A percentile compares a stretch with the other conserved stretches of the same genome.
Conservation (phyloP, 2,329 filamentous ascomycete genomes). For the Fusarium decemcellulare region DNA sequence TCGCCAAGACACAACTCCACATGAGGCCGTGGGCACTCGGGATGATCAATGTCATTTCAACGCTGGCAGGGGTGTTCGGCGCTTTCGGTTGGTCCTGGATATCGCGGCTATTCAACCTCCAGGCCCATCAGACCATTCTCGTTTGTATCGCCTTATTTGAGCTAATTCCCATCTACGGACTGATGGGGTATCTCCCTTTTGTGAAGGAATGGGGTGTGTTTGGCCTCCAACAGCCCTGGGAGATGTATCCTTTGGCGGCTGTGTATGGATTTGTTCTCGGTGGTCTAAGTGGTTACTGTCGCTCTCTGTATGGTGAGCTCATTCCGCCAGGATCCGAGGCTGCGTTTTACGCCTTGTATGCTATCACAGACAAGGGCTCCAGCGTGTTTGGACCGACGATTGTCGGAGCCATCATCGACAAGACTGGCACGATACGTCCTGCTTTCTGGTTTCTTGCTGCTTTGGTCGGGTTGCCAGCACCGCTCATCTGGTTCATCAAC, state of each 20-base stretch:
- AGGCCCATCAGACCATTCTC: conserved; percentile 89
- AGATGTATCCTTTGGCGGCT: conserved; percentile 94
- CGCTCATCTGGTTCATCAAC: conserved; percentile 87
- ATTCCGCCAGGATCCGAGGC: conserved; percentile 96
- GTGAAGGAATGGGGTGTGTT: conserved; percentile 81
- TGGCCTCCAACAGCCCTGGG: conserved; percentile 94
- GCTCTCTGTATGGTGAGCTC: conserved; percentile 91
- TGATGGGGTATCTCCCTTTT: conserved; percentile 88
- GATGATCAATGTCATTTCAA: conserved; percentile 94
- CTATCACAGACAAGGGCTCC: conserved; percentile 97
- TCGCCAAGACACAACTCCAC: conserved; percentile 91
- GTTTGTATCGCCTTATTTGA: conserved; percentile 94
- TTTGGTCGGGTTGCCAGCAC: conserved; percentile 87
- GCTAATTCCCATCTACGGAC: conserved; percentile 90
- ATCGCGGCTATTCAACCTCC: conserved; percentile 77
- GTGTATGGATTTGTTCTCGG: conserved; percentile 95
- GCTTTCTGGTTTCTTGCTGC: conserved; percentile 94
- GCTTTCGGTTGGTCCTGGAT: conserved; percentile 92
- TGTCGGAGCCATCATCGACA: conserved; percentile 92
- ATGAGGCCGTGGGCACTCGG: conserved; percentile 92
- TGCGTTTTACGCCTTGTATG: conserved; percentile 96
- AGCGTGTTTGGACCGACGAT: conserved; percentile 95
- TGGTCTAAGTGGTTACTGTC: conserved; percentile 92
- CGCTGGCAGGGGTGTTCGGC: conserved; percentile 84
- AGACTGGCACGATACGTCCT: conserved; percentile 82